Evolutionary conservation across 1,139 yeast species (phyloP), one percentile per base, ranked within the genome.

Genomic region (Geotrichum klebahnii): DNA sequence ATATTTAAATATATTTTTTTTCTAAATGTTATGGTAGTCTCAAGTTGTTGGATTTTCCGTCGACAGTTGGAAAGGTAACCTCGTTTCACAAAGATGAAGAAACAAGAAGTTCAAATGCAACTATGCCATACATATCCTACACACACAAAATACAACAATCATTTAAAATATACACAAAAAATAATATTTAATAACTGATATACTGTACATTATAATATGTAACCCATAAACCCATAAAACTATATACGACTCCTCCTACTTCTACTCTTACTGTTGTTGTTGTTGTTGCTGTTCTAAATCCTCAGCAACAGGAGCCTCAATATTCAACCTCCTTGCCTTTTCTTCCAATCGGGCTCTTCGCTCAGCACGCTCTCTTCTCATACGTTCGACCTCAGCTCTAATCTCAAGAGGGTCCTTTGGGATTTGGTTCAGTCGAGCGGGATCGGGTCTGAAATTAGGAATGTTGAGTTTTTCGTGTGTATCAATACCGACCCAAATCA

Each of bases 361-460:
- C 59, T 83, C 96, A 6, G 77, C 63, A 53, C 92, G 76, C 48
- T 82, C 95, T 57, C 80, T 76, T 65, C 81, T 80, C 75, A 89
- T 84, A 63, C 96, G 77, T 17, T 95, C 96, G 42, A 89, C 73
- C 66, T 90, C 97, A 0, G 95, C 92, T 62, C 86, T 84, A 56
- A 89, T 87, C 64, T 90, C 97, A 61, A 84, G 87, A 8, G 90
- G 90, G 64, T 89, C 97, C 64, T 88, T 90, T 2, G 97, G 97
- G 34, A 90, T 82, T 68, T 85, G 84, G 65, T 89, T 88, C 59
- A 88, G 76, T 1, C 96, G 84, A 33, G 85, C 84, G 35, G 97
- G 97, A 67, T 89, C 97, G 1, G 97, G 97, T 96, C 96, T 88
- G 68, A 87, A 89, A 16, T 96, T 96, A n/a, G 95, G 95, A 50